Conservation (phyloP, 768 basidiomycete genomes). For the Imleria badia region DNA sequence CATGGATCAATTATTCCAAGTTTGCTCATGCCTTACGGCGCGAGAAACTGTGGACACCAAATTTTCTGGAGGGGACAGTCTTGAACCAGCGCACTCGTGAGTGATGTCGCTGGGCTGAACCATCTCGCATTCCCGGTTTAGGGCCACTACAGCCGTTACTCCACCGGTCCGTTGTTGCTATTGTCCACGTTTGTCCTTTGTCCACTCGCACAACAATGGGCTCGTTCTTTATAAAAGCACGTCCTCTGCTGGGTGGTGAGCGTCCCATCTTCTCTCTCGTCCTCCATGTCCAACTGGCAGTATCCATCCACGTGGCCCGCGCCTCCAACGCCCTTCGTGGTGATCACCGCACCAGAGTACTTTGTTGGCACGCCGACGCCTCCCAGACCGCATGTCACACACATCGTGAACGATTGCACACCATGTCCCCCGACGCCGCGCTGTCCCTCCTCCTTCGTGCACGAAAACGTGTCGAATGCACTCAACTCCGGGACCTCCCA, state of each 20-base stretch:
- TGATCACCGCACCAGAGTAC: background rate
- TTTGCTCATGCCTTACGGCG: constrained; percentile 59
- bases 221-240: constrained; percentile 13
- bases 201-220: background rate
- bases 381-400: background rate
- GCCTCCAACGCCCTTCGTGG: constrained; percentile 12
- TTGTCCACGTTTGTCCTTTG: too few species aligned
- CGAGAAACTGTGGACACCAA: constrained; percentile 75
- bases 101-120: constrained; percentile 53
- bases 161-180: constrained; percentile 38
- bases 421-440: constrained; percentile 17
- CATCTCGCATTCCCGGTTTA: constrained; percentile 78
- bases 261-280: background rate
- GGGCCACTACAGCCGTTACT: constrained; percentile 80
- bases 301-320: background rate
- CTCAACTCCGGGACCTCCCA: background rate
- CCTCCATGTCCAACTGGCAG: constrained; percentile 4
- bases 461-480: background rate
- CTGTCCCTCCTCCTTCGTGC: background rate
- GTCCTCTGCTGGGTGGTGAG: background rate
- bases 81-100: constrained; percentile 89
- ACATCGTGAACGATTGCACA: background rate
- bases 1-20: constrained; percentile 85
- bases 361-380: constrained; percentile 1
- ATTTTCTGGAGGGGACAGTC: constrained; percentile 93